phyloP scores from a whole-genome alignment of 768 basidiomycete genomes.

The Arthromyces matolae region DNA sequence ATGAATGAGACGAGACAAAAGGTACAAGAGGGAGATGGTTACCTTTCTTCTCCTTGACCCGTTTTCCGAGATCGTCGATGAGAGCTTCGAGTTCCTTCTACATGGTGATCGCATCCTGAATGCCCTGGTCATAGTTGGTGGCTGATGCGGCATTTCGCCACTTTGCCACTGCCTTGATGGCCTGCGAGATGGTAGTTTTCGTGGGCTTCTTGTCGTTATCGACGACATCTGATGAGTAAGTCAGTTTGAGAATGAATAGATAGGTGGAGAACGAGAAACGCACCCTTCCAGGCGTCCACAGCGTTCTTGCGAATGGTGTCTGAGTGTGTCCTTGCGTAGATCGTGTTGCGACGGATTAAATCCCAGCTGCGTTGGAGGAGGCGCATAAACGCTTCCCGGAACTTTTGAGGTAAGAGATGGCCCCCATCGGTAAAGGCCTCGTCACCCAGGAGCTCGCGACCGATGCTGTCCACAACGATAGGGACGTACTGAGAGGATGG shows the following conservation, averaged over 20 bases:
- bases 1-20: neutral
- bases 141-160: constrained; percentile 5
- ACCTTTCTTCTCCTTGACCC: neutral
- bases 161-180: constrained; percentile 2
- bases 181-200: constrained; percentile 2
- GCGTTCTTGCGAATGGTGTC: neutral
- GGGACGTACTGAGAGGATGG: constrained; percentile 6
- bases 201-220: neutral
- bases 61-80: constrained; percentile 4
- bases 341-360: neutral
- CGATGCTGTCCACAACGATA: constrained; percentile 6
- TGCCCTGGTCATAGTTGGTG: neutral
- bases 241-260: neutral
- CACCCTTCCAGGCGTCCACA: constrained; percentile 8
- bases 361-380: constrained; percentile 10
- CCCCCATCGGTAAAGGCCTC: constrained; percentile 1
- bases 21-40: too few relatives aligned
- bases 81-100: constrained; percentile 6
- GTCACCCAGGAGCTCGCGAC: constrained; percentile 6
- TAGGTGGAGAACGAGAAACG: neutral
- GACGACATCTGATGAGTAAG: neutral
- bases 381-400: neutral
- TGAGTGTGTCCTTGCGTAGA: neutral
- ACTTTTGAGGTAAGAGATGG: neutral
- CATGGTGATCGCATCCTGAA: neutral